phyloP scores from a whole-genome alignment of 1,284 basidiomycete genomes.

The Ganoderma leucocontextum region DNA sequence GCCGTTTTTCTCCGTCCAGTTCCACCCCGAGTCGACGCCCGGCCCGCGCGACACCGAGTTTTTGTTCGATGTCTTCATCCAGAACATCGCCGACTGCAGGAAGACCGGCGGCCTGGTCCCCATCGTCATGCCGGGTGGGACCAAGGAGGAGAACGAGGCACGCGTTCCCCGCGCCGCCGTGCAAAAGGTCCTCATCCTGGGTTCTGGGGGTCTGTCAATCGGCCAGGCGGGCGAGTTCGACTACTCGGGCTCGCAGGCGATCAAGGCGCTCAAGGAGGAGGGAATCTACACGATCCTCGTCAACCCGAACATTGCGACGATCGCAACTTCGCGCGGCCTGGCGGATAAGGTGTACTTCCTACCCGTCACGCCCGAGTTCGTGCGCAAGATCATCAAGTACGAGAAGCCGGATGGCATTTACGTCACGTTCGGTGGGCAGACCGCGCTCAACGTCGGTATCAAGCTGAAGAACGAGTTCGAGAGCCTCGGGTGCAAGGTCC shows the following conservation, averaged over 20 bases:
- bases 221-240: conserved; percentile 99
- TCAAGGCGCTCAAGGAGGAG: conserved; percentile 98
- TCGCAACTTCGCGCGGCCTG: conserved; percentile 96
- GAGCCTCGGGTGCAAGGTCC: conserved; percentile 87
- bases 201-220: conserved; percentile 97
- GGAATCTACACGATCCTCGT: conserved; percentile 99
- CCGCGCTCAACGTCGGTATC: conserved; percentile 96
- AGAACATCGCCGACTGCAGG: conserved; percentile 84
- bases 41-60: conserved; percentile 99
- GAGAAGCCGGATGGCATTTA: conserved; percentile 99
- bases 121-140: conserved; percentile 89
- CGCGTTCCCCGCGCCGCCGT: conserved; percentile 82
- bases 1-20: conserved; percentile 99
- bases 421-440: conserved; percentile 98
- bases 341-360: conserved; percentile 99
- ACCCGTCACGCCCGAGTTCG: conserved; percentile 97
- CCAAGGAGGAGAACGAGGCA: conserved; percentile 84
- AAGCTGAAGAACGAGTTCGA: conserved; percentile 97
- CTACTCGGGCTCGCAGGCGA: conserved; percentile 98
- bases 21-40: conserved; percentile 99
- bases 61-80: conserved; percentile 97
- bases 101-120: conserved; percentile 74
- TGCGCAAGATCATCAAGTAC: conserved; percentile 97
- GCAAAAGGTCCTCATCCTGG: conserved; percentile 95
- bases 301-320: conserved; percentile 99